These are phyloP conservation scores for Hippophae tibetana DNA, from an alignment of 306 rosid species.

Conservation along the genomic window DNA sequence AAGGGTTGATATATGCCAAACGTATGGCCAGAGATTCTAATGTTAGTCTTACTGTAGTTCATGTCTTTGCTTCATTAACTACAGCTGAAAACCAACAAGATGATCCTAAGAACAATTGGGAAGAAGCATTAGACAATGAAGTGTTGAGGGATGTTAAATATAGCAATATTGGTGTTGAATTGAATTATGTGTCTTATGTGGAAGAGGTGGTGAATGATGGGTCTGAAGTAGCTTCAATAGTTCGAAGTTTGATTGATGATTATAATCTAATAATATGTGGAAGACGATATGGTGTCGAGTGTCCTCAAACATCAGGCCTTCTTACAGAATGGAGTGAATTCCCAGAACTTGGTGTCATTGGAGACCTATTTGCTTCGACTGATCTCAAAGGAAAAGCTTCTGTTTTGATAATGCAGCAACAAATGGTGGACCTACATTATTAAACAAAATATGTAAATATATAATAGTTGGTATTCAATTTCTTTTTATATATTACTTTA, in stretches of 20 bases:
- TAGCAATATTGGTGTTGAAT: not conserved
- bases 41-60: constrained; percentile 26
- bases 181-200: not conserved
- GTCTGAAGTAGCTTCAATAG: not conserved
- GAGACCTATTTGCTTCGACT: constrained; percentile 49
- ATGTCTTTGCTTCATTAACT: not conserved
- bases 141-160: constrained; percentile 14
- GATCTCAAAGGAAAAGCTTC: constrained; percentile 40
- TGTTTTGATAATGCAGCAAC: constrained; percentile 51
- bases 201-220: constrained; percentile 14
- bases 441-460: no score
- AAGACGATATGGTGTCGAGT: constrained; percentile 31
- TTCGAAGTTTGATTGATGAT: constrained; percentile 12
- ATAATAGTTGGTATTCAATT: no score
- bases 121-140: constrained; percentile 13
- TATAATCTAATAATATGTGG: constrained; percentile 55
- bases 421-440: constrained; percentile 2
- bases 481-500: no score
- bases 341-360: constrained; percentile 56
- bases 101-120: constrained; percentile 6
- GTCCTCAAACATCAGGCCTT: constrained; percentile 40
- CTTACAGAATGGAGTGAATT: constrained; percentile 55
- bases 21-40: constrained; percentile 32
- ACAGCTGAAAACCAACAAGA: not conserved
- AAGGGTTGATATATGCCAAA: constrained; percentile 35